These are phyloP conservation scores for Pythium grandisporangium DNA, from an alignment of 352 stramenopile species.

Conservation along the genomic window DNA sequence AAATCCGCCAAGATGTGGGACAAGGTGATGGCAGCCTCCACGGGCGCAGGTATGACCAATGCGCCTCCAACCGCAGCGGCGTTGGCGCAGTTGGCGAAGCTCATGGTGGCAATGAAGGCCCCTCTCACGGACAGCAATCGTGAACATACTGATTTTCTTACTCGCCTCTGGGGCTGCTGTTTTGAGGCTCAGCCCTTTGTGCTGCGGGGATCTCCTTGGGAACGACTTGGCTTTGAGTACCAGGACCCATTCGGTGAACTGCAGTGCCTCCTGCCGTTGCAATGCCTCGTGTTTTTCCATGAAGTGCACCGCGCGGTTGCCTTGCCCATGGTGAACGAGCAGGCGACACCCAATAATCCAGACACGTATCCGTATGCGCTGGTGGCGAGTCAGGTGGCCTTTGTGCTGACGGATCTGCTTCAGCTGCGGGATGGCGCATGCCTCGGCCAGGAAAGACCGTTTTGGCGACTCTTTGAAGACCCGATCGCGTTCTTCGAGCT, in stretches of 20 bases:
- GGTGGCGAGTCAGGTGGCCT: conserved; percentile 38
- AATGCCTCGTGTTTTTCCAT: conserved; percentile 80
- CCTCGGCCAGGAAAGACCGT: conserved; percentile 61
- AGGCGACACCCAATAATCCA: conserved; percentile 19
- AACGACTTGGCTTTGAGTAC: conserved; percentile 49
- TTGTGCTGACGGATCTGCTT: conserved; percentile 55
- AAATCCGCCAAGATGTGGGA: conserved; percentile 65
- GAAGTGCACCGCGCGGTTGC: conserved; percentile 56
- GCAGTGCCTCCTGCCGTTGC: conserved; percentile 57
- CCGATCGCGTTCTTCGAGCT: conserved; percentile 77
- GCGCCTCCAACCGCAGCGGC: conserved; percentile 45
- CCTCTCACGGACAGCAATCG: conserved; percentile 40
- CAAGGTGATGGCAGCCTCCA: conserved; percentile 38
- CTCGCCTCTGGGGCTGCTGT: conserved; percentile 59
- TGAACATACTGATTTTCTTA: conserved; percentile 65
- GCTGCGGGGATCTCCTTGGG: conserved; percentile 35
- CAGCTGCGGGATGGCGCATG: conserved; percentile 69
- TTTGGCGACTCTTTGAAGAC: conserved; percentile 83
- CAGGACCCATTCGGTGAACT: conserved; percentile 63
- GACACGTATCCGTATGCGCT: conserved; percentile 59
- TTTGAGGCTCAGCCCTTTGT: conserved; percentile 56
- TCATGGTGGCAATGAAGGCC: conserved; percentile 54
- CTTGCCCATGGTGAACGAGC: conserved; percentile 58
- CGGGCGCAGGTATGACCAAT: conserved; percentile 14
- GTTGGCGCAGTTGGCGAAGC: conserved; percentile 56